phyloP scores from a whole-genome alignment of 139 green algal species.

The Haematococcus lacustris region DNA sequence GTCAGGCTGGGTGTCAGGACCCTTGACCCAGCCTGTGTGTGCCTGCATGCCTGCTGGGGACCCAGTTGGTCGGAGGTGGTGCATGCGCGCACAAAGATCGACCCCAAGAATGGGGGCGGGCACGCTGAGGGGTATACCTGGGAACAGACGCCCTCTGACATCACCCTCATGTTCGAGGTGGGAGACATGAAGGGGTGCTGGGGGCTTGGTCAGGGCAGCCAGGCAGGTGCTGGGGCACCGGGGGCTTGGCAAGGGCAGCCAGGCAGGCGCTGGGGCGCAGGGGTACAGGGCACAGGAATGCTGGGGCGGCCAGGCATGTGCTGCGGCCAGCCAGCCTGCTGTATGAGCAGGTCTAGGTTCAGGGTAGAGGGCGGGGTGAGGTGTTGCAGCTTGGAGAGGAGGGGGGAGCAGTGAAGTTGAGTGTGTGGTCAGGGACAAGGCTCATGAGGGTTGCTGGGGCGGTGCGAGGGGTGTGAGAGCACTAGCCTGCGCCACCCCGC shows the following conservation, averaged over 20 bases:
- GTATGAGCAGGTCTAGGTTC: background rate
- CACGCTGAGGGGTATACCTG: constrained; percentile 13
- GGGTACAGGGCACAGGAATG: background rate
- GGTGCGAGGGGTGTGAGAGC: background rate
- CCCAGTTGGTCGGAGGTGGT: constrained; percentile 2
- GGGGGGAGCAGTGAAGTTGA: background rate
- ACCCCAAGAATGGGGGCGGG: constrained; percentile 19
- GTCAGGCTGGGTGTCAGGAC: background rate
- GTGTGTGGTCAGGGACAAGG: background rate
- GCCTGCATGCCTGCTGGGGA: too few relatives aligned
- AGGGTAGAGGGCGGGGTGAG: background rate
- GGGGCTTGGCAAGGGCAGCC: too few relatives aligned
- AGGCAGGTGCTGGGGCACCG: too few relatives aligned
- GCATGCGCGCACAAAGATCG: constrained; percentile 9
- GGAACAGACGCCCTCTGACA: constrained; percentile 18
- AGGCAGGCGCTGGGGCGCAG: background rate
- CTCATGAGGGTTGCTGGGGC: background rate
- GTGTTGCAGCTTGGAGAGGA: too few relatives aligned
- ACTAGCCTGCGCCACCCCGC: too few relatives aligned
- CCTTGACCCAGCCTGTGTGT: background rate
- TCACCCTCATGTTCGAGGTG: constrained; percentile 22
- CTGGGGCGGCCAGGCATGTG: background rate
- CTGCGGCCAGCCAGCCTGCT: background rate
- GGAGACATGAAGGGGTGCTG: background rate
- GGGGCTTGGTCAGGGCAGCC: too few relatives aligned